Evolutionary conservation across 2,329 filamentous ascomycete genomes (phyloP), one percentile per base, ranked within the genome.

Genomic region (Microsporum canis): DNA sequence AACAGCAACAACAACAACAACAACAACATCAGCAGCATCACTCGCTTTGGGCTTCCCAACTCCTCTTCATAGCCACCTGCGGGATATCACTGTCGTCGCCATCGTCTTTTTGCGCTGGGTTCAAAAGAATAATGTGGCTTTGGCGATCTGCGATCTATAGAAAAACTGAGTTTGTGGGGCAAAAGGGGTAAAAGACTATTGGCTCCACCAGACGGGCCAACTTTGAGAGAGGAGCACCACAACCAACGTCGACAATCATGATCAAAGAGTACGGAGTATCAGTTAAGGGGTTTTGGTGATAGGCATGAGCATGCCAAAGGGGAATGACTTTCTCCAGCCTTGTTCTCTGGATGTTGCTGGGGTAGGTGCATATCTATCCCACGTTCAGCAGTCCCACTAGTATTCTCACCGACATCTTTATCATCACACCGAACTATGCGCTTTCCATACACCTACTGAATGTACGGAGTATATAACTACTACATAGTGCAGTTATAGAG

Each of bases 131-230:
- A 33, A 33, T 53, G 49, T 53, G 49, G 49, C 49, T 53, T 43
- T 53, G 49, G 33, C 31, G 49, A 53, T 53, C 49, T 31, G 23
- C 29, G 31, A 53, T 53, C 49, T 53, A 53, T 53, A 27, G 49
- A 53, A 53, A 17, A 53, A 53, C 33, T 53, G 49, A 53, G 49
- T 53, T 53, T 53, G 49, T 29, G 49, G 49, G 49, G 29, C 49
- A 53, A 53, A 53, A 53, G 27, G 49, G 49, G 49, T 27, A 12
- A 6, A 33, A 53, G 5, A 27, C 12, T 29, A 53, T 33, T 29
- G 27, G 31, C 6, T 34, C 49, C 49, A 53, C 12, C 5, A 17
- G 43, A 27, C 43, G 43, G 23, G 7, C 23, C 43, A 27, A 23
- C 39, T 43, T 43, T 43, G 5, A n/a, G n/a, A n/a, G n/a, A 6